Evolutionary conservation across 306 rosid genomes (phyloP), one percentile per base, ranked within the genome.

Genomic region (Inga leiocalycina): DNA sequence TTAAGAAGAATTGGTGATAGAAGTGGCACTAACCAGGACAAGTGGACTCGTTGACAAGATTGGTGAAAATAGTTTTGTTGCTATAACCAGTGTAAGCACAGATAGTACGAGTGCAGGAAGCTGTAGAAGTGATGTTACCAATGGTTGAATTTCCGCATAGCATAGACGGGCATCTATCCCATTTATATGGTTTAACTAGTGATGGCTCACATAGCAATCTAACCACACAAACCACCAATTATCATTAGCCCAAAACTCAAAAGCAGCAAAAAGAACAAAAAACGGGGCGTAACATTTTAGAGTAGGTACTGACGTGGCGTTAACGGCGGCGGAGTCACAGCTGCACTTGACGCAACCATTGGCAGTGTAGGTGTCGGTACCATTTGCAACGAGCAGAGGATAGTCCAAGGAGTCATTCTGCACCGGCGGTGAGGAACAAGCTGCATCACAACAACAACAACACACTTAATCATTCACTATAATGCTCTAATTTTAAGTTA

Each of bases 121-220:
- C 54, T 2, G 88, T 46, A 59, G 54, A 15, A 12, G 84, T 80
- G 56, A 80, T 15, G 82, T 77, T 89, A 78, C 94, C 93, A 27
- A 95, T 37, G 77, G 5, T 32, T 8, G 87, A 76, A 35, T 9
- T 79, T 10, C 34, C 43, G 73, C 99, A 93, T 82, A 81, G 54
- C 80, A 51, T 43, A 14, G 94, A 22, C 5, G 97, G 95, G 79
- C 99, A 93, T 35, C 74, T 27, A 0, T 54, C 8, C 95, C 92
- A 90, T n/a, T 51, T 76, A 16, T 84, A 79, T 39, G 93, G 85
- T 73, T 82, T 89, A 11, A 65, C 41, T 14, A 83, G 78, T 1
- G 99, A 92, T 41, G 91, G 76, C 86, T 85, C 85, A 27, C 98
- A 93, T 22, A 91, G 91, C n/a, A 95, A 86, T 80, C 97, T 89